Base-by-base conservation (phyloP, 129 eudicot species). In the Artemisia tridentata region DNA sequence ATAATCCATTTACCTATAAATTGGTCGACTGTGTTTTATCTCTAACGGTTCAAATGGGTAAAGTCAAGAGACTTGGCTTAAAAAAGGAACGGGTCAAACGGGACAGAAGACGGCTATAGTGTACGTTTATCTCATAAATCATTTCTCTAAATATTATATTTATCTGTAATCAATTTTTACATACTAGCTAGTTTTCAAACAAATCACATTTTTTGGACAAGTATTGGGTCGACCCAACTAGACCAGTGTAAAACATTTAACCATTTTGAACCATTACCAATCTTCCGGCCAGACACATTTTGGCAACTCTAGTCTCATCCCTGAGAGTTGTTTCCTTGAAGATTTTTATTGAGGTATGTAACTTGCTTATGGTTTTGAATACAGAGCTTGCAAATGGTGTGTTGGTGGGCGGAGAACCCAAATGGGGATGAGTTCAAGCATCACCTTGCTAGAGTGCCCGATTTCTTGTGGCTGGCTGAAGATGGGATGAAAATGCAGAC, bases 401-500 rank as follows among this genome's bases (percentile, higher is more conserved):
- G 85, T 67, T 81, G 81, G 85, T 81, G 85, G 79, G 81, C 81
- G 8, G 81, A 81, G 59, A 85, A 85, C 65, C 97, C 97, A 25
- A 78, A 87, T 12, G 84, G 95, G 13, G 84, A 83, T 7, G 95
- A 85, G 55, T 85, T 85, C 57, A 90, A 87, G 69, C 78, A 77
- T 76, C 95, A 87, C 31, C 84, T 87, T 15, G 95, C 97, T 43
- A 79, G 95, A 72, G 84, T 90, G 51, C 91, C 95, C 2, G 95
- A 90, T 71, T 90, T 74, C 68, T 67, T 85, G 49, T 90, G 97
- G 97, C 69, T 90, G 23, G 95, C 97, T 15, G 97, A 90, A 72
- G 97, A 90, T 80, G 97, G 97, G 61, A 87, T 90, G 95, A 90
- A 77, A 27, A 77, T 83, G 91, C 97, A 90, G 79, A 83, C 86